Conservation (phyloP, 2,329 filamentous ascomycete genomes). For the Monosporascus ibericus region DNA sequence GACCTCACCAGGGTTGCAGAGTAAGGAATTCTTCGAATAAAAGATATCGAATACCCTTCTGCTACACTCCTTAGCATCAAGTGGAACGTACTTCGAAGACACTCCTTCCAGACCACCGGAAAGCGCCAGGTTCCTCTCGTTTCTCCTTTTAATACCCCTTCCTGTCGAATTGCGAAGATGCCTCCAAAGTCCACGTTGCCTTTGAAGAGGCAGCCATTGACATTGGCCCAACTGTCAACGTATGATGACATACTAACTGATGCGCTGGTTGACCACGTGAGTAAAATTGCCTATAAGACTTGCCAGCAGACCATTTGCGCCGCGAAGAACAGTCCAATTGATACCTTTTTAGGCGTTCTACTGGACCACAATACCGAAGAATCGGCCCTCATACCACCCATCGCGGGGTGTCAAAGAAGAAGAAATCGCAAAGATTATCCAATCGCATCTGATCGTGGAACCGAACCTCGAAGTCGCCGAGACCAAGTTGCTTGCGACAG, state of each 20-base stretch:
- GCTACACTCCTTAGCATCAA: too few relatives aligned
- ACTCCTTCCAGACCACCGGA: not conserved
- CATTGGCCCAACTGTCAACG: conserved; percentile 77
- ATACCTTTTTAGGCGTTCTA: conserved; percentile 67
- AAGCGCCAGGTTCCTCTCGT: not conserved
- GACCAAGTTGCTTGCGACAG: conserved; percentile 62
- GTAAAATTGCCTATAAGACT: conserved; percentile 27
- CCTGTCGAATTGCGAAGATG: conserved; percentile 23
- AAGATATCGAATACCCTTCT: too few relatives aligned
- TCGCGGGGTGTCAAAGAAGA: conserved; percentile 70
- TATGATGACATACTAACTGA: conserved; percentile 97
- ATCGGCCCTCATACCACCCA: conserved; percentile 77
- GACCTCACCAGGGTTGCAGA: not conserved
- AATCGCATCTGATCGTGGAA: conserved; percentile 63
- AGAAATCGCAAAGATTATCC: conserved; percentile 55
- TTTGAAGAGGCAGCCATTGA: conserved; percentile 65
- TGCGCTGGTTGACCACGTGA: conserved; percentile 88
- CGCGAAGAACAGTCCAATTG: conserved; percentile 9
- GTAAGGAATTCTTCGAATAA: too few relatives aligned
- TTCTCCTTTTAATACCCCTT: conserved; percentile 1
- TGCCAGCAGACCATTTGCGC: not conserved
- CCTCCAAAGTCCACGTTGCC: conserved; percentile 27
- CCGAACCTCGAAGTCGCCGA: conserved; percentile 69
- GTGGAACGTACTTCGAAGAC: too few relatives aligned
- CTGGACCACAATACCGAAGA: conserved; percentile 95